Percentiles rank a stretch among this genome's conserved stretches.
phyloP scores from a whole-genome alignment of 1,284 basidiomycete species.

The Boletellus dicymbophilus region DNA sequence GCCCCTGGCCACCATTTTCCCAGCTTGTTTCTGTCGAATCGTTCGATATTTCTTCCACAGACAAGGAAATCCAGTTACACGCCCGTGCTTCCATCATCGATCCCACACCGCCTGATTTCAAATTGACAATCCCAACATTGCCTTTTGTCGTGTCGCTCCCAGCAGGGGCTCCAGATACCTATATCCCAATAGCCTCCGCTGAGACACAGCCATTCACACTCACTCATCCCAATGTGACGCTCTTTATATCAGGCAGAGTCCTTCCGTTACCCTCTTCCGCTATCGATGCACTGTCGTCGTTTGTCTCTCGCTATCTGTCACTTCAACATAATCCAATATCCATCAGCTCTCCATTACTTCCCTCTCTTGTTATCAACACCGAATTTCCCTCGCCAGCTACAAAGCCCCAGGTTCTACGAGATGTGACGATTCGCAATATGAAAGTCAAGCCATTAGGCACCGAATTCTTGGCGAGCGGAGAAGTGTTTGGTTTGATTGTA shows the following conservation, averaged over 20 bases:
- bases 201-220: constrained; percentile 55
- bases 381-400: constrained; percentile 65
- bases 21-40: constrained; percentile 59
- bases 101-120: constrained; percentile 49
- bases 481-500: constrained; percentile 61
- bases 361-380: constrained; percentile 46
- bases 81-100: constrained; percentile 63
- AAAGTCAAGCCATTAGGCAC: constrained; percentile 56
- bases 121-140: constrained; percentile 51
- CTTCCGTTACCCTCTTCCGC: constrained; percentile 51
- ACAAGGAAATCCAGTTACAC: constrained; percentile 44
- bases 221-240: constrained; percentile 66
- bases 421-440: constrained; percentile 76
- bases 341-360: constrained; percentile 55
- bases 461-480: constrained; percentile 64
- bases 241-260: constrained; percentile 58
- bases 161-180: constrained; percentile 16
- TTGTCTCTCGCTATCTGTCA: constrained; percentile 64
- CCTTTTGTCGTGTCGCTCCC: constrained; percentile 61
- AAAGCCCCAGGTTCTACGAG: constrained; percentile 60
- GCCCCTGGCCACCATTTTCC: constrained; percentile 54
- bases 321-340: constrained; percentile 55
- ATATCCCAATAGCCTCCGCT: constrained; percentile 54
- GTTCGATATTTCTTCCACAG: constrained; percentile 54
- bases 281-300: constrained; percentile 53